A percentile compares a stretch with the other conserved stretches of the same genome.
phyloP scores from a whole-genome alignment of 768 basidiomycete species.

The Serendipita sp. region DNA sequence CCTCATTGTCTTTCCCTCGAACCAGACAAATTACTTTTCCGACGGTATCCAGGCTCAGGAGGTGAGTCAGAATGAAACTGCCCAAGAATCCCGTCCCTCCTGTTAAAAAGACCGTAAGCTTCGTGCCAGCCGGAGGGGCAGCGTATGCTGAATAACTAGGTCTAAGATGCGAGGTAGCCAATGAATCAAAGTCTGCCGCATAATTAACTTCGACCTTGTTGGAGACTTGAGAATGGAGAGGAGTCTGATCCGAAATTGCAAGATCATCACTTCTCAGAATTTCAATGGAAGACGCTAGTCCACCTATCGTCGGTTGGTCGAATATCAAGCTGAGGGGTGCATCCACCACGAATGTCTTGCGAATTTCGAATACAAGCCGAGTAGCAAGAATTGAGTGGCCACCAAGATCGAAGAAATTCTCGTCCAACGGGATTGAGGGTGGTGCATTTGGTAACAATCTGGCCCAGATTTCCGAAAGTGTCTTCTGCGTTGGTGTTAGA shows the following conservation, averaged over 20 bases:
- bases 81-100: slow-evolving; percentile 97
- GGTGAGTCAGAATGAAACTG: slow-evolving; percentile 73
- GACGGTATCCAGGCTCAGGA: slow-evolving; percentile 53
- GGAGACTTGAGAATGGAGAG: slow-evolving; percentile 15
- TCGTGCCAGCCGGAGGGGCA: slow-evolving; percentile 27
- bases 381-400: slow-evolving; percentile 98
- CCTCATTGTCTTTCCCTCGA: slow-evolving; percentile 45
- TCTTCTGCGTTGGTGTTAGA: slow-evolving; percentile 57
- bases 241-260: slow-evolving; percentile 15
- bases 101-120: slow-evolving; percentile 78
- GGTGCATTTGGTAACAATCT: slow-evolving; percentile 66
- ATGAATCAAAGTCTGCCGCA: slow-evolving; percentile 54
- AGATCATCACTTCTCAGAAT: slow-evolving; percentile 62
- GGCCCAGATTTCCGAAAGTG: slow-evolving; percentile 74
- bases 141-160: slow-evolving; percentile 38
- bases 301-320: slow-evolving; percentile 70
- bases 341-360: slow-evolving; percentile 79
- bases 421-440: slow-evolving; percentile 65
- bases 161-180: slow-evolving; percentile 40
- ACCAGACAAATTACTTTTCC: slow-evolving; percentile 88
- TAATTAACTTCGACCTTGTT: slow-evolving; percentile 40
- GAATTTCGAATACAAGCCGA: slow-evolving; percentile 89
- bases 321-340: slow-evolving; percentile 88
- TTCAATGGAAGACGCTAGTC: slow-evolving; percentile 65
- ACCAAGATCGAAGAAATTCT: slow-evolving; percentile 95